Percentiles rank a stretch among this genome's conserved stretches.
Conservation (phyloP, 2,329 filamentous ascomycete species). For the Penicillium sp. region DNA sequence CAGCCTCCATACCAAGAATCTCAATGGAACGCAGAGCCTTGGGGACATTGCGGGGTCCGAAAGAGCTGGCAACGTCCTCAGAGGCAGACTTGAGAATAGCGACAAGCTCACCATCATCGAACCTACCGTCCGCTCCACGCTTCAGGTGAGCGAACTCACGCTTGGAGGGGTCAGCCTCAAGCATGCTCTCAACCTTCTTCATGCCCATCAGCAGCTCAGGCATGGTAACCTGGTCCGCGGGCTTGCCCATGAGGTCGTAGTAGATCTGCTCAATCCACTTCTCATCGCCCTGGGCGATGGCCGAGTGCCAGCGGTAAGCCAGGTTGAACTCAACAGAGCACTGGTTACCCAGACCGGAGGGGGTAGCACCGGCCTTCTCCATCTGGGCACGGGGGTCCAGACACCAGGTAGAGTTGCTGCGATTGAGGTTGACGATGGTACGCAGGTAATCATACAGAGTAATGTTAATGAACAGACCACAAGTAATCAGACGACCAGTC, state of each 20-base stretch:
- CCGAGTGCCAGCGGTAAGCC: constrained; percentile 84
- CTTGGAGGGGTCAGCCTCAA: constrained; percentile 66
- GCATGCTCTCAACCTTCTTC: constrained; percentile 60
- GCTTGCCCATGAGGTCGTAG: constrained; percentile 61
- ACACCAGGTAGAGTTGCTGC: constrained; percentile 75
- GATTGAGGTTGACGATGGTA: constrained; percentile 72
- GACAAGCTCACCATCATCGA: constrained; percentile 74
- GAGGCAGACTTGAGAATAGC: constrained; percentile 67
- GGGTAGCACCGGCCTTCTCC: constrained; percentile 60
- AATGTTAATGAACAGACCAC: constrained; percentile 76
- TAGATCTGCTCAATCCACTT: constrained; percentile 76
- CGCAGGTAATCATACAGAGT: constrained; percentile 76
- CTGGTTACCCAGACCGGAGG: constrained; percentile 75
- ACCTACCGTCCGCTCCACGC: constrained; percentile 66
- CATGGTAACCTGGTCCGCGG: constrained; percentile 57
- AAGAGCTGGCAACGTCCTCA: constrained; percentile 66
- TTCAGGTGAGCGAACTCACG: constrained; percentile 67
- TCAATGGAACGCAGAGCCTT: constrained; percentile 72
- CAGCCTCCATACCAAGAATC: constrained; percentile 76
- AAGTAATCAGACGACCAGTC: constrained; percentile 71
- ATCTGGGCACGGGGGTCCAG: constrained; percentile 74
- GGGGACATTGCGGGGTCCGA: constrained; percentile 73
- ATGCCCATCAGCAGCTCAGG: constrained; percentile 64
- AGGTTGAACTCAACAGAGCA: constrained; percentile 89
- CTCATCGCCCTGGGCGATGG: constrained; percentile 73